Base-by-base conservation (phyloP, 208 protist genomes). In the Trypanosoma platydactyli region DNA sequence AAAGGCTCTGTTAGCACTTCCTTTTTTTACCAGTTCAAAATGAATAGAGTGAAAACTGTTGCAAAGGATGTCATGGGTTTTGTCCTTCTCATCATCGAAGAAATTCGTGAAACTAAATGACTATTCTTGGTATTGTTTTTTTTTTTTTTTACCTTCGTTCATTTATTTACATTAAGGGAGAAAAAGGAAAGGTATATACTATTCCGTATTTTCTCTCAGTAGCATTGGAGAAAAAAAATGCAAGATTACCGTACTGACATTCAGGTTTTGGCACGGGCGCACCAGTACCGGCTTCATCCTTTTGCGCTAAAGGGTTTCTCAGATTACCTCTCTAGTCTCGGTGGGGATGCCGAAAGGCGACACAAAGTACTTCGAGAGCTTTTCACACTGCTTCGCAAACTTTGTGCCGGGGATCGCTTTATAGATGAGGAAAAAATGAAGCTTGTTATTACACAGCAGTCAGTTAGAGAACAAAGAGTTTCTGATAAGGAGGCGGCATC, bases 201-300 rank as follows among this genome's bases (percentile, higher is more conserved):
- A n/a, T n/a, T n/a, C n/a, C n/a, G 12, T 46, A 50, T 58, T 12
- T 22, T 40, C 16, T 57, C 27, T 55, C n/a, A 69, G 51, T 65
- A 61, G 44, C 13, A 22, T 24, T 29, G 57, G 57, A 13, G 20
- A 50, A 30, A 3, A 11, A 49, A 7, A n/a, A 89, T 91, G 82
- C 64, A 68, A n/a, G 81, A 88, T 15, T 74, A 76, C 29, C 75
- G 76, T 29, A 48, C 51, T 9, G 76, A 88, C n/a, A 89, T 95
- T 64, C 80, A 84, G 59, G 42, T 69, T 24, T 76, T 89, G 29
- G 89, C 89, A 9, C 60, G 81, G 38, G 84, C 81, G 12, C 76
- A 89, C 66, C 82, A 93, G 68, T 95, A 88, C 55, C 68, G 81
- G 15, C 61, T 95, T 48, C 84, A 93, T 63, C 89, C 89, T 1